These are phyloP conservation scores for Lentinula raphanica DNA, from an alignment of 768 basidiomycete species.

Conservation along the genomic window DNA sequence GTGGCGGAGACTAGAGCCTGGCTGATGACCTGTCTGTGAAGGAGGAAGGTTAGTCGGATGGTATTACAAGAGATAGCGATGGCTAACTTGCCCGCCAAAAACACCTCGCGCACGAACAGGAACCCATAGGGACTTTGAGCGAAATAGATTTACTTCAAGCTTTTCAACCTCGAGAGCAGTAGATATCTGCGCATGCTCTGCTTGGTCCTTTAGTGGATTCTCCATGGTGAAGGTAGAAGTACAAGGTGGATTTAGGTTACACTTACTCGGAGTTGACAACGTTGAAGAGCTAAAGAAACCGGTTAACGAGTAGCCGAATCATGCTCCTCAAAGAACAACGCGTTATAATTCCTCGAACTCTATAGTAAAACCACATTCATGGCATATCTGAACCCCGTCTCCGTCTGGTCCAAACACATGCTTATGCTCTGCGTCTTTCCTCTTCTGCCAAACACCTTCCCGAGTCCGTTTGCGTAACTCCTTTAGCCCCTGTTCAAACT, in stretches of 20 bases:
- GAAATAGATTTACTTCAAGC: constrained; percentile 71
- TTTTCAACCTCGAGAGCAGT: constrained; percentile 74
- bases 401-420: constrained; percentile 75
- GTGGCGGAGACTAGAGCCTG: constrained; percentile 82
- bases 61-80: not conserved
- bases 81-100: constrained; percentile 60
- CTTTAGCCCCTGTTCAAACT: constrained; percentile 86
- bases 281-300: constrained; percentile 3
- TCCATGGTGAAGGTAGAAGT: constrained; percentile 23
- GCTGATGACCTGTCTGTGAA: constrained; percentile 67
- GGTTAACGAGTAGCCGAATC: constrained; percentile 1
- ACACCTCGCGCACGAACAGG: constrained; percentile 64
- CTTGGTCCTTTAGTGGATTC: constrained; percentile 34
- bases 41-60: not conserved
- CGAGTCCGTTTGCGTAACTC: constrained; percentile 82
- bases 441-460: constrained; percentile 84
- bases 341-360: constrained; percentile 76
- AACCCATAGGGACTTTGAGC: constrained; percentile 69
- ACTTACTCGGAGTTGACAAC: not conserved
- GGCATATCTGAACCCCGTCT: constrained; percentile 68
- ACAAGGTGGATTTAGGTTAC: constrained; percentile 18
- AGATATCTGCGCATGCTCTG: constrained; percentile 64
- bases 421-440: constrained; percentile 82
- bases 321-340: not conserved
- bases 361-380: constrained; percentile 86